Conservation (phyloP, 768 basidiomycete genomes). For the Psilocybe cubensis region DNA sequence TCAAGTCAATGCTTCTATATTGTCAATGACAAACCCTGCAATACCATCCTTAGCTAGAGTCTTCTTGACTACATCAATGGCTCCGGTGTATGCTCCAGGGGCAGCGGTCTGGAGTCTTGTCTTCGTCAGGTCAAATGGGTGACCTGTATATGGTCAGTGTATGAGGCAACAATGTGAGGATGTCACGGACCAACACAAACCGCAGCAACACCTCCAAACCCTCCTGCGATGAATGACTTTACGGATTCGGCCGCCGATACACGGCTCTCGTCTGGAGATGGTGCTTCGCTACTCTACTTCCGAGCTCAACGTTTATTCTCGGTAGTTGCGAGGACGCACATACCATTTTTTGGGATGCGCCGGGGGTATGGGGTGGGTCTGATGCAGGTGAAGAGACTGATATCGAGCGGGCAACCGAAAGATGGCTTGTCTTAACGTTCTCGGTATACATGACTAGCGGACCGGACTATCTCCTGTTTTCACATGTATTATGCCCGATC, state of each 20-base stretch:
- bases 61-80: constrained; percentile 91
- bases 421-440: not conserved
- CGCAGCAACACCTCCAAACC: constrained; percentile 85
- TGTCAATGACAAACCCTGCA: constrained; percentile 61
- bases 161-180: not conserved
- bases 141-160: constrained; percentile 53
- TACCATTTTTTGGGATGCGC: constrained; percentile 21
- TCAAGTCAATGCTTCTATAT: constrained; percentile 3
- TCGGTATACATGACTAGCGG: constrained; percentile 4
- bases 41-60: constrained; percentile 90
- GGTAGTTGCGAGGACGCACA: not conserved
- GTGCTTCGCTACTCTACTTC: constrained; percentile 38
- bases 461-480: constrained; percentile 15
- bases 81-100: constrained; percentile 88
- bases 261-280: constrained; percentile 37
- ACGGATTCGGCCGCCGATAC: constrained; percentile 48
- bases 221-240: constrained; percentile 94
- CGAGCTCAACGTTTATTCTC: not conserved
- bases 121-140: constrained; percentile 97
- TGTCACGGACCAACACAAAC: constrained; percentile 86
- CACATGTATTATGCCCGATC: constrained; percentile 27
- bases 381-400: not conserved
- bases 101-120: constrained; percentile 94
- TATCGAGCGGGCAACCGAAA: constrained; percentile 2
- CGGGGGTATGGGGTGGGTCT: not conserved